A percentile compares a stretch with the other conserved stretches of the same genome.
These are phyloP conservation scores for Mesembryanthemum crystallinum DNA, from an alignment of 148 eudicot genomes.

Conservation along the genomic window DNA sequence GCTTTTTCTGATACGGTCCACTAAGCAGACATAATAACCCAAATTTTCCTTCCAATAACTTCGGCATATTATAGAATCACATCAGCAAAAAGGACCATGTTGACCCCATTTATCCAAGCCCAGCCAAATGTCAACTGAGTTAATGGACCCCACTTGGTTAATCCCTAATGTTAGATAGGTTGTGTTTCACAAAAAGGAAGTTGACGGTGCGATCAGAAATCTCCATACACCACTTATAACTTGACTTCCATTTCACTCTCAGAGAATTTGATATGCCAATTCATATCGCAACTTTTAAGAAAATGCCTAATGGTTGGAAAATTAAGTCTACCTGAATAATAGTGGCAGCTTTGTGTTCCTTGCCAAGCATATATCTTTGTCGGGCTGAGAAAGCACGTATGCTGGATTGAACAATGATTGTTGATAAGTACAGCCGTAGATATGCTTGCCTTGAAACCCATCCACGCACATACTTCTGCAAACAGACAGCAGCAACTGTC, in stretches of 20 bases:
- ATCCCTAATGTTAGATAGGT: background rate
- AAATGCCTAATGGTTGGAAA: conserved; percentile 4
- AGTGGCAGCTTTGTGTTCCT: conserved; percentile 72
- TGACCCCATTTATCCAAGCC: background rate
- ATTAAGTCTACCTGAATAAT: conserved; percentile 65
- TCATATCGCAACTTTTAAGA: background rate
- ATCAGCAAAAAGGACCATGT: background rate
- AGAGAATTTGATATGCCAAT: background rate
- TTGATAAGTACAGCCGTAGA: conserved; percentile 41
- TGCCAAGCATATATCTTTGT: conserved; percentile 50
- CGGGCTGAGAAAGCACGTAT: conserved; percentile 71
- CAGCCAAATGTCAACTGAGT: background rate
- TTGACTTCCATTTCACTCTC: background rate
- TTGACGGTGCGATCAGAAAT: background rate
- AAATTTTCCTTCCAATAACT: background rate
- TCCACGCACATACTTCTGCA: conserved; percentile 67
- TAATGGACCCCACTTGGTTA: too few species aligned
- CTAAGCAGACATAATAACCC: background rate
- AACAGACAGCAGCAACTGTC: conserved; percentile 56
- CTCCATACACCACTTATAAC: background rate
- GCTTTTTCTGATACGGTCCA: background rate
- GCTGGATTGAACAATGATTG: conserved; percentile 57
- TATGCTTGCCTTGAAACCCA: conserved; percentile 66
- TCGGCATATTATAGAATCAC: background rate
- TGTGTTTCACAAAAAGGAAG: background rate